Base-by-base conservation (phyloP, 139 green algal genomes). In the Penium margaritaceum region DNA sequence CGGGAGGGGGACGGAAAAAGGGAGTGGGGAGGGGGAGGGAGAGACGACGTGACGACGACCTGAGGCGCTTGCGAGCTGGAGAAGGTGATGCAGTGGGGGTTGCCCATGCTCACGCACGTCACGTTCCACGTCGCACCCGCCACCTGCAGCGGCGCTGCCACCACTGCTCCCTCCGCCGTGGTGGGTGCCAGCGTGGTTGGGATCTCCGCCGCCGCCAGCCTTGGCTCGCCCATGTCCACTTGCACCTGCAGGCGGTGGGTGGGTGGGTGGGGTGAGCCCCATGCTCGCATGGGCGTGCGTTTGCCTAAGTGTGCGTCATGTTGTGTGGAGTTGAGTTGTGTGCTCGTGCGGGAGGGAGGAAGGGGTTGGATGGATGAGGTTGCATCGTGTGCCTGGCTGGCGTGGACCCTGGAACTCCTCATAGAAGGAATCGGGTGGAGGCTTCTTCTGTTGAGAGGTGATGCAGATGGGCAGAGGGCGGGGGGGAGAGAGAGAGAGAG, bases 181-280 rank as follows among this genome's bases (percentile, higher is more conserved):
- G 41, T 81, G 37, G 68, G 19, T n/a, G 54, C 32, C 33, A 97
- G 75, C 2, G 86, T 96, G 41, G 90, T 95, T 36, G 94, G 94
- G 36, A 98, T 85, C 33, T 87, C 66, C 0, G 82, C 46, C 0
- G 76, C 84, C 7, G 88, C 70, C 1, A 99, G 82, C 41, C 92
- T 95, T 21, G 94, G 93, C 72, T 87, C 66, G 0, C 93, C 94
- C 93, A 98, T 98, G 82, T 99, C 94, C 35, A 99, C 94, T 33
- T 86, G 85, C 27, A 98, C 93, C 61, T 96, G 72, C 3, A 36
- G 24, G 63, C 15, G 66, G 24, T 21, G 58, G 32, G 36, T 9
- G 30, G 58, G 32, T 24, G n/a, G 58, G 58, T 36, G 58, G 33
- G 17, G 36, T 41, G 32, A 66, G 33, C 15, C 24, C 19, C 58